Conservation (phyloP, 495 filamentous ascomycete genomes). For the Staphylotrichum tortipilum region DNA sequence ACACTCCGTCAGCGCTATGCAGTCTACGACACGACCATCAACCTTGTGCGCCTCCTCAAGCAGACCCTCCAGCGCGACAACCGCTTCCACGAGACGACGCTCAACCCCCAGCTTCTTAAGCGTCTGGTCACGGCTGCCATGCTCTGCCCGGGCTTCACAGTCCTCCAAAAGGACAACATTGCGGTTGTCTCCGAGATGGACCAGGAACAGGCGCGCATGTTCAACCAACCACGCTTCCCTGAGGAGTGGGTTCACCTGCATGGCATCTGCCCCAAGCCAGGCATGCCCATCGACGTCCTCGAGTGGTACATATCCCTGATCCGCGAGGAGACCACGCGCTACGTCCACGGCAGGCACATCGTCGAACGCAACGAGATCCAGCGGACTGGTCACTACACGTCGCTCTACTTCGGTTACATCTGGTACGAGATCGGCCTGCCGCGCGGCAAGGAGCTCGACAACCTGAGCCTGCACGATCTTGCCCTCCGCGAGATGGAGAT, state of each 20-base stretch:
- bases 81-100: constrained; percentile 31
- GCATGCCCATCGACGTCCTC: constrained; percentile 34
- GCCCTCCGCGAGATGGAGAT: constrained; percentile 30
- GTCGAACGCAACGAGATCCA: constrained; percentile 27
- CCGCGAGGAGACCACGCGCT: constrained; percentile 34
- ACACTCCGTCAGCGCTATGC: constrained; percentile 54
- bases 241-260: constrained; percentile 34
- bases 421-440: constrained; percentile 32
- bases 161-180: constrained; percentile 50
- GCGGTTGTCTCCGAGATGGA: constrained; percentile 20
- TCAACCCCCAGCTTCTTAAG: constrained; percentile 47
- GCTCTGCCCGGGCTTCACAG: constrained; percentile 56
- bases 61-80: constrained; percentile 9
- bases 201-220: constrained; percentile 13
- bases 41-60: constrained; percentile 34
- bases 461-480: constrained; percentile 28
- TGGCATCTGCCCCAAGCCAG: constrained; percentile 33
- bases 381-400: constrained; percentile 15
- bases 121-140: constrained; percentile 52
- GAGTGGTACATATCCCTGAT: constrained; percentile 48
- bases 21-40: constrained; percentile 44
- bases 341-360: constrained; percentile 13
- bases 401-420: constrained; percentile 38
- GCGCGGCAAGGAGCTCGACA: constrained; percentile 18
- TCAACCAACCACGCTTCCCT: constrained; percentile 31